Base-by-base conservation (phyloP, 2,329 filamentous ascomycete genomes). In the Colletotrichum lini region DNA sequence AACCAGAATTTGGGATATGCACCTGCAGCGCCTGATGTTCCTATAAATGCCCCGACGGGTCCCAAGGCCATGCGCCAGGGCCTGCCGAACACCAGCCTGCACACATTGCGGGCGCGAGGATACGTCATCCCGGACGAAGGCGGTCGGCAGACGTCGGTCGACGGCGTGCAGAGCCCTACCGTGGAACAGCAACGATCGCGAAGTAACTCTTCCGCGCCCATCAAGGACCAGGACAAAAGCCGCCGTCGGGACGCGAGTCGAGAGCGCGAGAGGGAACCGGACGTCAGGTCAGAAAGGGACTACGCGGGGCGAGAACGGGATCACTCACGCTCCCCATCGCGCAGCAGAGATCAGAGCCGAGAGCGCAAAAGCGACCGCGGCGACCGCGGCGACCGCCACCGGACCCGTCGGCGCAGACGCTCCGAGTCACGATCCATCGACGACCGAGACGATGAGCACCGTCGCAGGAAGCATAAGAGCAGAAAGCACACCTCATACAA, bases 21-120 rank as follows among this genome's bases (percentile, higher is more conserved):
- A 38, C 66, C 78, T 70, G 71, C 80, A 64, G 78, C 75, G 70
- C 80, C 83, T 73, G 80, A 84, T 76, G 81, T 83, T 62, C 90
- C 90, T 54, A 81, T 91, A 82, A 94, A 87, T 83, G 96, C 96
- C 38, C 96, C 96, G 38, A 97, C 93, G 65, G 96, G 95, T 12
- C 96, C 96, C 58, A 95, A 96, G 82, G 96, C 96, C 21, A 97
- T 98, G 94, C 90, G 96, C 73, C 93, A 96, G 81, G 94, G 95
- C 40, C 85, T 95, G 13, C 93, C 94, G 62, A 97, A 97, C 80
- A 95, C 92, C 68, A 94, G 93, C 75, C 88, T 93, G 64, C 88
- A 91, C 74, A 89, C 93, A 76, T 79, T 91, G 79, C 85, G 90
- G 73, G 88, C 88, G 30, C 82, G 85, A 73, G 86, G 86, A 49